phyloP scores from a whole-genome alignment of 805 yeast genomes.

The Saccharomycopsis microspora region DNA sequence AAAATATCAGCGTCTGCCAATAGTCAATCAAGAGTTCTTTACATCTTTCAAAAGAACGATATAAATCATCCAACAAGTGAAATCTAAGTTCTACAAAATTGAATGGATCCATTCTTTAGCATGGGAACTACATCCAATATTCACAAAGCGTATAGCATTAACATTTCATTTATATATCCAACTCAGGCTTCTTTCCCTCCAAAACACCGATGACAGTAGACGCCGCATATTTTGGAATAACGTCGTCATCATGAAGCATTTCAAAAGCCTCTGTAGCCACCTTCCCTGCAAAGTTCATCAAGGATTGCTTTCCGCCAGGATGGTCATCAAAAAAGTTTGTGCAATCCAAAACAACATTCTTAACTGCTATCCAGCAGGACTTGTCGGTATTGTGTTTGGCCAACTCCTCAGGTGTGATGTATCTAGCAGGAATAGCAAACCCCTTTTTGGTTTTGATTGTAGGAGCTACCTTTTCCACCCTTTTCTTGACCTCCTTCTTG shows the following conservation, averaged over 20 bases:
- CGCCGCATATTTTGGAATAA: constrained; percentile 37
- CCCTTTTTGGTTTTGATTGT: constrained; percentile 15
- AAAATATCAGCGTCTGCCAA: too few species aligned
- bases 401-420: constrained; percentile 35
- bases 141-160: too few species aligned
- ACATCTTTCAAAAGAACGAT: too few species aligned
- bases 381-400: constrained; percentile 32
- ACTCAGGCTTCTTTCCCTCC: constrained; percentile 26
- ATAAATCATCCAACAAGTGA: too few species aligned
- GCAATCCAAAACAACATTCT: constrained; percentile 39
- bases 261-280: constrained; percentile 40
- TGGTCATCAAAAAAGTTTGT: constrained; percentile 34
- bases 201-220: constrained; percentile 38
- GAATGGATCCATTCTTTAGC: too few species aligned
- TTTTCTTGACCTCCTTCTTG: not conserved
- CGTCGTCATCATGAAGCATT: constrained; percentile 47
- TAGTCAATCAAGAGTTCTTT: too few species aligned
- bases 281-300: constrained; percentile 34
- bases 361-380: constrained; percentile 46
- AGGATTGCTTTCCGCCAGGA: constrained; percentile 55
- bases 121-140: too few species aligned
- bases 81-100: too few species aligned
- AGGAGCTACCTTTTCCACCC: constrained; percentile 10
- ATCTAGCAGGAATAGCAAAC: constrained; percentile 35
- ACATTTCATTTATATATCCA: constrained; percentile 10